Evolutionary conservation across 108 stramenopile species (phyloP).

Genomic region (Schizochytrium sp.): DNA sequence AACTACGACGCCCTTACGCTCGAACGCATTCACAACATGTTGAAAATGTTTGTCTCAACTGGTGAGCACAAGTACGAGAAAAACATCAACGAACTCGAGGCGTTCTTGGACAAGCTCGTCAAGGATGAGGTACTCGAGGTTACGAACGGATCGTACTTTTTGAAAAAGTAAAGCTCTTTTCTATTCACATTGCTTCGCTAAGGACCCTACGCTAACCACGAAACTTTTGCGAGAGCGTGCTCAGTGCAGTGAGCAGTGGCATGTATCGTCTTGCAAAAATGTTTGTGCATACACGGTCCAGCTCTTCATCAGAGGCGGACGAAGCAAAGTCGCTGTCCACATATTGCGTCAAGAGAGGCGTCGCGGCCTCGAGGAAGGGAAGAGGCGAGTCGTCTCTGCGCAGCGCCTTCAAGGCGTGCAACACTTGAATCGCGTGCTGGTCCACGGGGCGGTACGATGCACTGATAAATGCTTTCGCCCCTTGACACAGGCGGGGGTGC

Average conservation of each 20-base stretch:
- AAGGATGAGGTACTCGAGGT: constrained; percentile 15
- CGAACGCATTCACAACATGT: constrained; percentile 70
- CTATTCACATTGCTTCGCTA: too few species aligned
- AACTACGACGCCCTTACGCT: constrained; percentile 67
- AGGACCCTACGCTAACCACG: not conserved
- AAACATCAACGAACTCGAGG: not conserved
- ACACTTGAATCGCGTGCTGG: not conserved
- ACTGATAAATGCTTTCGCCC: not conserved
- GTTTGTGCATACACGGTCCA: not conserved
- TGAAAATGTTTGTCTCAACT: constrained; percentile 67
- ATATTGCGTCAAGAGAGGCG: not conserved
- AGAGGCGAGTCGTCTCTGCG: not conserved
- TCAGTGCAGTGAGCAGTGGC: not conserved
- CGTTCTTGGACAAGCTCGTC: constrained; percentile 19
- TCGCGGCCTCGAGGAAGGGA: not conserved
- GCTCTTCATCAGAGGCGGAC: not conserved
- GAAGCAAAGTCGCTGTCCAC: not conserved
- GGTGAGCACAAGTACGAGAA: not conserved
- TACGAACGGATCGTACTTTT: not conserved
- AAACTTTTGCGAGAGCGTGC: not conserved
- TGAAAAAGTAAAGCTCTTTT: not conserved
- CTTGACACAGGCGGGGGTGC: not conserved
- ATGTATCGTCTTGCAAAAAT: not conserved
- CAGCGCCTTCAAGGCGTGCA: not conserved
- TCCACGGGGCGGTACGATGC: not conserved